Conservation (phyloP, 192 early-diverging fungal genomes). For the Coemansia sp. region DNA sequence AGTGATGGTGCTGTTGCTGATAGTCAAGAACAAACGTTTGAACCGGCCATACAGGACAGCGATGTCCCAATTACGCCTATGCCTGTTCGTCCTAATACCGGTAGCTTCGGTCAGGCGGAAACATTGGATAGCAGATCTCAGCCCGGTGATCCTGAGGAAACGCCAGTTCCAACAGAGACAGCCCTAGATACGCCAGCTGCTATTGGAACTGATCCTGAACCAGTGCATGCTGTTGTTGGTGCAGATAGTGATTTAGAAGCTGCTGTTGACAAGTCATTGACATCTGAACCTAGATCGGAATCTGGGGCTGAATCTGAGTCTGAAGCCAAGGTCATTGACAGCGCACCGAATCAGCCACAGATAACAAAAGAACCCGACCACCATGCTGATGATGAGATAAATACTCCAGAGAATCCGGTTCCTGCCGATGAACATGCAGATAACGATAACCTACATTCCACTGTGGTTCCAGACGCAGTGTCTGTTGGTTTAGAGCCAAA, state of each 20-base stretch:
- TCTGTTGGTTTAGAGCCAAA: neutral
- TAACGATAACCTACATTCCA: neutral
- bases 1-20: conserved; percentile 12
- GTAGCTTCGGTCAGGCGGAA: neutral
- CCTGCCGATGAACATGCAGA: neutral
- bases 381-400: neutral
- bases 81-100: neutral
- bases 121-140: neutral
- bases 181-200: neutral
- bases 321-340: neutral
- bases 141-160: neutral
- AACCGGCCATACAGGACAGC: neutral
- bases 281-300: neutral
- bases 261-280: neutral
- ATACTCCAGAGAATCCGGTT: neutral
- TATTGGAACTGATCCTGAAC: neutral
- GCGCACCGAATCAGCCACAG: neutral
- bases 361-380: neutral
- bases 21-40: neutral
- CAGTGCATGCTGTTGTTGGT: neutral
- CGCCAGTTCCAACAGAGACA: conserved; percentile 18
- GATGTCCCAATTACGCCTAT: conserved; percentile 6
- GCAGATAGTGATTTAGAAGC: conserved; percentile 2
- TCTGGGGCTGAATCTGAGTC: neutral
- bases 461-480: neutral